Evolutionary conservation across 345 rosid genomes (phyloP).

Genomic region (Ceriops decandra): DNA sequence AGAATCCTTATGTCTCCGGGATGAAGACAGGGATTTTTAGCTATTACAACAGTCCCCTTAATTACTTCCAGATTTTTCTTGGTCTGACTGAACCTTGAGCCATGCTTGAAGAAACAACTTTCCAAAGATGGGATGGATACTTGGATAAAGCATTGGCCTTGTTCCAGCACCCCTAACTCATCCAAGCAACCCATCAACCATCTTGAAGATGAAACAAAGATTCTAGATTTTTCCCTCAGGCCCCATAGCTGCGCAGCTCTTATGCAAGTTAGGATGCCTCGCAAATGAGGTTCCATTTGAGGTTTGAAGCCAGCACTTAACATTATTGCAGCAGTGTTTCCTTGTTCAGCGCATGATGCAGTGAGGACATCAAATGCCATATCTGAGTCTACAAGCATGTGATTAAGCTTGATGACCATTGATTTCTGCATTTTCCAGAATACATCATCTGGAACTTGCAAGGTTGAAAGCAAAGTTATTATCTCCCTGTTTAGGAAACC

Average conservation of each 20-base stretch:
- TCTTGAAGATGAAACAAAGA: slow-evolving; percentile 75
- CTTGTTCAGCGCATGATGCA: slow-evolving; percentile 71
- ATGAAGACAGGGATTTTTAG: slow-evolving; percentile 94
- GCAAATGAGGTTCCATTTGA: slow-evolving; percentile 68
- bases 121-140: slow-evolving; percentile 68
- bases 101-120: slow-evolving; percentile 74
- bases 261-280: slow-evolving; percentile 78
- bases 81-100: slow-evolving; percentile 55
- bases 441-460: slow-evolving; percentile 59
- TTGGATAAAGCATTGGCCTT: slow-evolving; percentile 89
- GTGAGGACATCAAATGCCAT: slow-evolving; percentile 83
- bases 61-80: slow-evolving; percentile 53
- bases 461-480: slow-evolving; percentile 59
- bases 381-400: slow-evolving; percentile 60
- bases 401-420: slow-evolving; percentile 59
- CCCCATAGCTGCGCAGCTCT: slow-evolving; percentile 86
- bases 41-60: slow-evolving; percentile 61
- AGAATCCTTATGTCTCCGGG: slow-evolving; percentile 87
- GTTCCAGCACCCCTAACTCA: slow-evolving; percentile 73
- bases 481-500: slow-evolving; percentile 93
- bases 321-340: slow-evolving; percentile 82
- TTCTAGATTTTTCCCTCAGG: slow-evolving; percentile 79
- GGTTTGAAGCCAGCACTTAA: slow-evolving; percentile 88
- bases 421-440: slow-evolving; percentile 72
- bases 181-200: slow-evolving; percentile 97